A percentile compares a stretch with the other conserved stretches of the same genome.
phyloP scores from a whole-genome alignment of 75 land plant genomes.

The Adiantum capillusveneris region DNA sequence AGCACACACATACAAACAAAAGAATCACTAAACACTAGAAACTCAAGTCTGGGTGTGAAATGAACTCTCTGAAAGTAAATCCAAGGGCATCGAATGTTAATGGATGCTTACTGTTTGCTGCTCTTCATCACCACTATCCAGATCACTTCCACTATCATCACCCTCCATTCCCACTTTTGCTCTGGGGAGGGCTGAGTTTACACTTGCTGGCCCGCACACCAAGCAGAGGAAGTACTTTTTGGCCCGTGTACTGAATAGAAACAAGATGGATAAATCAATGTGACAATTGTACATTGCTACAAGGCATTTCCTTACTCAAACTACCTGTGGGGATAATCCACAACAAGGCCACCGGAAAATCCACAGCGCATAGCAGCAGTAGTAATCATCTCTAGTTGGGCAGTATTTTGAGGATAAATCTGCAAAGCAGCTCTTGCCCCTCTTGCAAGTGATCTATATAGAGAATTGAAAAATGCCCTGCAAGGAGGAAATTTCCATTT shows the following conservation, averaged over 20 bases:
- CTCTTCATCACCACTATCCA: conserved; percentile 63
- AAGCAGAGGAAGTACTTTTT: conserved; percentile 92
- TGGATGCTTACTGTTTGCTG: conserved; percentile 35
- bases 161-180: conserved; percentile 72
- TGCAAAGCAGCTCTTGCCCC: conserved; percentile 96
- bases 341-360: conserved; percentile 92
- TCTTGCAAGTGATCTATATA: conserved; percentile 79
- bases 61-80: too few relatives aligned
- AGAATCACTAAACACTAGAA: too few relatives aligned
- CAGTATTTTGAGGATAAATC: conserved; percentile 78
- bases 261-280: background rate
- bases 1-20: too few relatives aligned
- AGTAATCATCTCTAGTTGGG: conserved; percentile 86
- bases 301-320: background rate
- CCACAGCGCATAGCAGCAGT: conserved; percentile 84
- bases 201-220: conserved; percentile 81
- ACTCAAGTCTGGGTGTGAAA: too few relatives aligned
- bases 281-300: background rate
- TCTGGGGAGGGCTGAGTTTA: conserved; percentile 51
- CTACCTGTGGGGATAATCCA: conserved; percentile 93
- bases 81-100: too few relatives aligned
- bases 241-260: conserved; percentile 50
- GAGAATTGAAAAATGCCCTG: conserved; percentile 83
- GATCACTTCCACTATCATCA: conserved; percentile 52
- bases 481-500: background rate